phyloP scores from a whole-genome alignment of 495 filamentous ascomycete genomes.

The Xylaria telfairii region DNA sequence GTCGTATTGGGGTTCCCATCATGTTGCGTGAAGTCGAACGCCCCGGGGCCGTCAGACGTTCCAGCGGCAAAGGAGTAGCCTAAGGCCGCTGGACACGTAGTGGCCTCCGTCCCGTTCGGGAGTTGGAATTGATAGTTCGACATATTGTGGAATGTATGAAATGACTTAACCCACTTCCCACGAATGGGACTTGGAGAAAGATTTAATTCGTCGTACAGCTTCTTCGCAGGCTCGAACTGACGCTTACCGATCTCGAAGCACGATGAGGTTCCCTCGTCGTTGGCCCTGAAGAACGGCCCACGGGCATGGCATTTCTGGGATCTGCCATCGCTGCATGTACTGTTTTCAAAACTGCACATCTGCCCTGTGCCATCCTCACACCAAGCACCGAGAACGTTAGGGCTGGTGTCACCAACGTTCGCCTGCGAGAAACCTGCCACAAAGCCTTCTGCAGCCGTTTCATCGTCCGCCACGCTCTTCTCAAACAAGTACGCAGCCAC shows the following conservation, averaged over 20 bases:
- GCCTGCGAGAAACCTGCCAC: conserved; percentile 95
- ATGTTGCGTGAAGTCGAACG: conserved; percentile 94
- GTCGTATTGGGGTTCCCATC: conserved; percentile 72
- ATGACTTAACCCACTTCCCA: conserved; percentile 70
- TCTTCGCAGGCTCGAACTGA: conserved; percentile 73
- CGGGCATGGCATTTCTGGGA: conserved; percentile 83
- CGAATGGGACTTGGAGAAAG: conserved; percentile 54
- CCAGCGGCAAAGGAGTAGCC: conserved; percentile 95
- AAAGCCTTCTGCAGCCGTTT: conserved; percentile 68
- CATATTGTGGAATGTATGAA: conserved; percentile 80
- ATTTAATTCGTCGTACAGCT: conserved; percentile 64
- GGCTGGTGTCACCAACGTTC: conserved; percentile 90
- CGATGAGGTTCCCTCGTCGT: conserved; percentile 76
- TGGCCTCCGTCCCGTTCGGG: conserved; percentile 72
- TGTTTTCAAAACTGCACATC: conserved; percentile 75
- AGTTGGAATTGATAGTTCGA: conserved; percentile 74
- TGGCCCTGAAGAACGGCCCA: conserved; percentile 76
- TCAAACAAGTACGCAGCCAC: conserved; percentile 90
- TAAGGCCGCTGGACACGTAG: conserved; percentile 88
- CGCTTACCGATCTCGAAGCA: conserved; percentile 80
- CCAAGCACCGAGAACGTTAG: conserved; percentile 85
- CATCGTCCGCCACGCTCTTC: conserved; percentile 61
- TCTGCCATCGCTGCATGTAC: conserved; percentile 74
- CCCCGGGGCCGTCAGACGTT: conserved; percentile 91
- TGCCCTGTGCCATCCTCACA: conserved; percentile 79